These are phyloP conservation scores for Trichoderma simmonsii DNA, from an alignment of 2,329 filamentous ascomycete genomes.

Conservation along the genomic window DNA sequence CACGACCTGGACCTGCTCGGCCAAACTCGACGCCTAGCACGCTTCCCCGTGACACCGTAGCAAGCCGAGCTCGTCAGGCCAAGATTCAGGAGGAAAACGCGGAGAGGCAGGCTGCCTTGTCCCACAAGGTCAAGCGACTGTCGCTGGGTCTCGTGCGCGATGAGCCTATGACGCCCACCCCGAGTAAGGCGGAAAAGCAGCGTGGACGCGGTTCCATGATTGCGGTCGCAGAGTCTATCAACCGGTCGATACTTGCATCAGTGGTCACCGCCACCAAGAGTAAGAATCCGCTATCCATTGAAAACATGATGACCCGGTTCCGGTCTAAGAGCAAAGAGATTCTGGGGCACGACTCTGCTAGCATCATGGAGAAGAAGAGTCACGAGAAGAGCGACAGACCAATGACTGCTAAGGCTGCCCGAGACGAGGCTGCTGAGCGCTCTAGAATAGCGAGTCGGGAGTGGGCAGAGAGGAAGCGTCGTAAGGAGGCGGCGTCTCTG, in stretches of 20 bases:
- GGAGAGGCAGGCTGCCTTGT: slow-evolving; percentile 20
- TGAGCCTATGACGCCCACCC: neutral
- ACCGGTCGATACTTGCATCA: slow-evolving; percentile 46
- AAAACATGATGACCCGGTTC: slow-evolving; percentile 49
- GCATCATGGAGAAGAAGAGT: slow-evolving; percentile 45
- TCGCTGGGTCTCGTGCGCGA: slow-evolving; percentile 23
- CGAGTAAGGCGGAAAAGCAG: slow-evolving; percentile 21
- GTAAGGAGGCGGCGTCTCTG: slow-evolving; percentile 32
- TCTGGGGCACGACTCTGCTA: slow-evolving; percentile 48
- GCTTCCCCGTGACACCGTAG: slow-evolving; percentile 53
- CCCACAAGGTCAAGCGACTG: slow-evolving; percentile 26
- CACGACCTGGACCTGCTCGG: slow-evolving; percentile 54
- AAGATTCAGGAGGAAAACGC: slow-evolving; percentile 35
- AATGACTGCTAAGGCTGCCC: slow-evolving; percentile 49
- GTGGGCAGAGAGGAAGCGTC: slow-evolving; percentile 59
- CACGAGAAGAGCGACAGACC: slow-evolving; percentile 55
- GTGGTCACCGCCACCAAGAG: slow-evolving; percentile 43
- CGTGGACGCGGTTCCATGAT: slow-evolving; percentile 30
- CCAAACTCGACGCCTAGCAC: slow-evolving; percentile 40
- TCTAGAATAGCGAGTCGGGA: slow-evolving; percentile 57
- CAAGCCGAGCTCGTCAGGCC: slow-evolving; percentile 55
- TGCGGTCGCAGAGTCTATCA: slow-evolving; percentile 26
- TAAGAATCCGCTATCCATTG: slow-evolving; percentile 48
- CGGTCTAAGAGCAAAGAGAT: slow-evolving; percentile 53
- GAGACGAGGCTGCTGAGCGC: slow-evolving; percentile 60